phyloP scores from a whole-genome alignment of 1,284 basidiomycete genomes.

The Phenoliferia sp. region DNA sequence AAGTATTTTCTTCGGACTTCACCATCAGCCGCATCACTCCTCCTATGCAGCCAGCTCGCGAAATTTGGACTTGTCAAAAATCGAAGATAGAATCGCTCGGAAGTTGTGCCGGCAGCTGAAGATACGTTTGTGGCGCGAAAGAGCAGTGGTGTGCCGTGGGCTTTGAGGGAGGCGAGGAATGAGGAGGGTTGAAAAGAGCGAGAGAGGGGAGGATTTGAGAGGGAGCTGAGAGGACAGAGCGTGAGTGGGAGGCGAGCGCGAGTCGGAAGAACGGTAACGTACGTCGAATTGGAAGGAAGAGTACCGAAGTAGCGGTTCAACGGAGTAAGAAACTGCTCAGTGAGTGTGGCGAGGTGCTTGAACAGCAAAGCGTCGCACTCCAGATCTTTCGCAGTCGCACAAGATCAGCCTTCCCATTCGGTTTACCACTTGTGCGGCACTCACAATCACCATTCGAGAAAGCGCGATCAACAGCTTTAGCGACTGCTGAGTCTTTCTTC shows the following conservation, averaged over 20 bases:
- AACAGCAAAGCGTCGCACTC: constrained; percentile 63
- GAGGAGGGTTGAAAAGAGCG: constrained; percentile 64
- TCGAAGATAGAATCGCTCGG: constrained; percentile 31
- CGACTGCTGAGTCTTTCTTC: constrained; percentile 59
- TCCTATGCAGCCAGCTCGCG: constrained; percentile 15
- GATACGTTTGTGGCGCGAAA: constrained; percentile 29
- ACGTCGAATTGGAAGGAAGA: constrained; percentile 20
- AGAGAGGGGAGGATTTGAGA: constrained; percentile 45
- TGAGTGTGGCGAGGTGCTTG: constrained; percentile 79
- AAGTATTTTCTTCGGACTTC: constrained; percentile 27
- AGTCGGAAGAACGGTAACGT: constrained; percentile 4
- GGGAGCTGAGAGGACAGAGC: constrained; percentile 17
- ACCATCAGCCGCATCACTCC: constrained; percentile 16
- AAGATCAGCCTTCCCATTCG: constrained; percentile 55
- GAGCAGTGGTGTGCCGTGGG: constrained; percentile 54
- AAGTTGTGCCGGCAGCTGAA: constrained; percentile 8
- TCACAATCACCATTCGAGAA: constrained; percentile 30
- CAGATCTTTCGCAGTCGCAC: constrained; percentile 50
- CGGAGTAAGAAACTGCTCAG: constrained; percentile 83
- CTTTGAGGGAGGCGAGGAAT: constrained; percentile 77
- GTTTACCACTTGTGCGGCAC: constrained; percentile 14
- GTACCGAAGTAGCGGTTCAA: constrained; percentile 83
- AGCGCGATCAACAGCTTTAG: constrained; percentile 37
- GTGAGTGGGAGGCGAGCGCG: neutral
- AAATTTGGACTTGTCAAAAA: constrained; percentile 26